These are phyloP conservation scores for Apiospora hydei DNA, from an alignment of 2,329 filamentous ascomycete genomes.

Conservation along the genomic window DNA sequence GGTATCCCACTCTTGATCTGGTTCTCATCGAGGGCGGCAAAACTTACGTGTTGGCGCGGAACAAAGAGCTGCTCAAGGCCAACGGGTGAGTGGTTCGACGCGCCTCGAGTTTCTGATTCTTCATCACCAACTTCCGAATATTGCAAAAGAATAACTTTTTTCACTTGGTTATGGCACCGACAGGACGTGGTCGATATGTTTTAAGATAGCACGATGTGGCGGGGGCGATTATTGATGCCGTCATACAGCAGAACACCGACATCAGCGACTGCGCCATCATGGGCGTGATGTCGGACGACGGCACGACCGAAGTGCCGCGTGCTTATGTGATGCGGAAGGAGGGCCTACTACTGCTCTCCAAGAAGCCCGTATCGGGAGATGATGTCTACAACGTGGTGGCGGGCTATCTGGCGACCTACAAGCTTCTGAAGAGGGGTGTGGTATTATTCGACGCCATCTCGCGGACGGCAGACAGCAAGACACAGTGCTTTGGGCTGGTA, in stretches of 20 bases:
- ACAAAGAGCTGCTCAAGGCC: slow-evolving; percentile 55
- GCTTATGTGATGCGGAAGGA: slow-evolving; percentile 52
- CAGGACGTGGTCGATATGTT: not conserved
- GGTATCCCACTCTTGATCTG: slow-evolving; percentile 53
- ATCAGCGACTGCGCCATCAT: slow-evolving; percentile 55
- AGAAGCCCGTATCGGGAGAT: slow-evolving; percentile 29
- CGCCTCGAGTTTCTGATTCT: slow-evolving; percentile 6
- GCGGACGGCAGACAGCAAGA: slow-evolving; percentile 57
- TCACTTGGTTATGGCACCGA: too few species aligned
- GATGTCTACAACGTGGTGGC: slow-evolving; percentile 52
- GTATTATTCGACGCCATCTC: slow-evolving; percentile 57
- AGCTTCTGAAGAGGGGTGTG: slow-evolving; percentile 53
- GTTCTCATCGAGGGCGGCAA: slow-evolving; percentile 44
- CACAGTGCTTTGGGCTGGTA: slow-evolving; percentile 48
- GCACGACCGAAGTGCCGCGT: slow-evolving; percentile 45
- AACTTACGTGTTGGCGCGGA: slow-evolving; percentile 49
- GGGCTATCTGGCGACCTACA: slow-evolving; percentile 53
- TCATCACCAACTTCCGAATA: not conserved
- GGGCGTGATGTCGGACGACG: slow-evolving; percentile 48
- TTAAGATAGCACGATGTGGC: slow-evolving; percentile 52
- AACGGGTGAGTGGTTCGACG: slow-evolving; percentile 44
- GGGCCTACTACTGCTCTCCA: slow-evolving; percentile 38
- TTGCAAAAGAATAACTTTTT: too few species aligned
- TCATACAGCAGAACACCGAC: slow-evolving; percentile 51
- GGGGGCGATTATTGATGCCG: slow-evolving; percentile 54